These are phyloP conservation scores for Alternaria panax DNA, from an alignment of 2,329 filamentous ascomycete genomes.

Conservation along the genomic window DNA sequence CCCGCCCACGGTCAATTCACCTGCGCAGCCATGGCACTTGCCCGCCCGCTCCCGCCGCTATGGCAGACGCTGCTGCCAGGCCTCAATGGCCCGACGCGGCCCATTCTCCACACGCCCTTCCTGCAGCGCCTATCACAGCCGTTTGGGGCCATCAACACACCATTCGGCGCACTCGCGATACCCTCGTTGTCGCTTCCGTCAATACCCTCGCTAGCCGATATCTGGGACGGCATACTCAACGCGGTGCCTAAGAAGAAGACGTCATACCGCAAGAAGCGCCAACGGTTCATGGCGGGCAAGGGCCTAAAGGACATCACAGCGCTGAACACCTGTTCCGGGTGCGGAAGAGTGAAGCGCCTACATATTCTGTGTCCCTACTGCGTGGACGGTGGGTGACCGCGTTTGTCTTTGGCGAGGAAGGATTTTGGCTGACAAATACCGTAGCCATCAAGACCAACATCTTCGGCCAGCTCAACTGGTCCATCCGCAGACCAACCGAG, in stretches of 20 bases:
- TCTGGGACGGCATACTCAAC: conserved; percentile 91
- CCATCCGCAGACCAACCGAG: conserved; percentile 33
- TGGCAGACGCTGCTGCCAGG: conserved; percentile 63
- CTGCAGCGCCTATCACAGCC: conserved; percentile 56
- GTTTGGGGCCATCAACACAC: conserved; percentile 68
- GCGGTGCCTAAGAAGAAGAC: conserved; percentile 99
- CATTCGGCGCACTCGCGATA: conserved; percentile 54
- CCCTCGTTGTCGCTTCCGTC: conserved; percentile 60
- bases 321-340: conserved; percentile 87
- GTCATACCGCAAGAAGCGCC: conserved; percentile 92
- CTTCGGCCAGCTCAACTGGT: conserved; percentile 40
- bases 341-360: conserved; percentile 85
- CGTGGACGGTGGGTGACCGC: conserved; percentile 71
- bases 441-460: conserved; percentile 47
- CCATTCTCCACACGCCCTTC: conserved; percentile 50
- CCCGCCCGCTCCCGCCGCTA: conserved; percentile 52
- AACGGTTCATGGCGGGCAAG: conserved; percentile 94
- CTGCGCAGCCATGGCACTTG: conserved; percentile 46
- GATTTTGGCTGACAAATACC: conserved; percentile 14
- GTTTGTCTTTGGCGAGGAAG: rapidly evolving
- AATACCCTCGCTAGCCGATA: conserved; percentile 67
- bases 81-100: conserved; percentile 53
- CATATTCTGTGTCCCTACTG: conserved; percentile 90
- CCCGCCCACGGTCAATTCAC: conserved; percentile 7
- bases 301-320: conserved; percentile 88